Percentiles rank a stretch among this genome's conserved stretches.
Conservation (phyloP, 352 stramenopile species). For the Phytophthora lateralis region DNA sequence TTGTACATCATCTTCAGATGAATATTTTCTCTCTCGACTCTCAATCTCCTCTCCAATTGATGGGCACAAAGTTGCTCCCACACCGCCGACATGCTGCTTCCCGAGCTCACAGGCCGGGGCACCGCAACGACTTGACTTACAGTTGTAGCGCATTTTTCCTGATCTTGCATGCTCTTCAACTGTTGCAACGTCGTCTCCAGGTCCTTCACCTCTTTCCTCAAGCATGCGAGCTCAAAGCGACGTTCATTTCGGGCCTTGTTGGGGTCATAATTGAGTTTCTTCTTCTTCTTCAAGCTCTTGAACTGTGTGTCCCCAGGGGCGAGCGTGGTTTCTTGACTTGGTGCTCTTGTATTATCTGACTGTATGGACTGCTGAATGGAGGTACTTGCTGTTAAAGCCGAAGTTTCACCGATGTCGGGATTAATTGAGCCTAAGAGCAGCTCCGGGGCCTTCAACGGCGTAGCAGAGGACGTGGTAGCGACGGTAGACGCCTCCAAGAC, state of each 20-base stretch:
- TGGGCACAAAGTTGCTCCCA: constrained; percentile 42
- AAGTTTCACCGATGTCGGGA: background rate
- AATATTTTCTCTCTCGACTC: constrained; percentile 40
- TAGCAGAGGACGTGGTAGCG: background rate
- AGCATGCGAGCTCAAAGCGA: constrained; percentile 36
- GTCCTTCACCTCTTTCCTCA: constrained; percentile 38
- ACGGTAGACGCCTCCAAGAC: background rate
- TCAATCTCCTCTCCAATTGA: constrained; percentile 29
- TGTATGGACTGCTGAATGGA: background rate
- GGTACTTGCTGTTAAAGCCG: background rate
- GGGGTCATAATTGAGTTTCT: constrained; percentile 41
- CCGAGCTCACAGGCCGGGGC: background rate
- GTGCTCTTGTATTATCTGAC: background rate
- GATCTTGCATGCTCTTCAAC: constrained; percentile 26
- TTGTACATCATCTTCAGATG: constrained; percentile 48
- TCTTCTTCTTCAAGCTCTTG: constrained; percentile 24
- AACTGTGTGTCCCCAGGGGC: background rate
- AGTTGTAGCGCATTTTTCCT: constrained; percentile 8
- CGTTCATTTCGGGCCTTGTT: constrained; percentile 44
- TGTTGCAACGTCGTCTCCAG: constrained; percentile 37
- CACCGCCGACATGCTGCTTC: constrained; percentile 23
- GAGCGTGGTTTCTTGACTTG: background rate
- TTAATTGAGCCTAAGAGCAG: constrained; percentile 10
- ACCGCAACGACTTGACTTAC: constrained; percentile 3
- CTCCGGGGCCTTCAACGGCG: constrained; percentile 1